Percentiles rank a stretch among this genome's conserved stretches.
phyloP scores from a whole-genome alignment of 202 grass and related monocot species.

The Musa balbisiana region DNA sequence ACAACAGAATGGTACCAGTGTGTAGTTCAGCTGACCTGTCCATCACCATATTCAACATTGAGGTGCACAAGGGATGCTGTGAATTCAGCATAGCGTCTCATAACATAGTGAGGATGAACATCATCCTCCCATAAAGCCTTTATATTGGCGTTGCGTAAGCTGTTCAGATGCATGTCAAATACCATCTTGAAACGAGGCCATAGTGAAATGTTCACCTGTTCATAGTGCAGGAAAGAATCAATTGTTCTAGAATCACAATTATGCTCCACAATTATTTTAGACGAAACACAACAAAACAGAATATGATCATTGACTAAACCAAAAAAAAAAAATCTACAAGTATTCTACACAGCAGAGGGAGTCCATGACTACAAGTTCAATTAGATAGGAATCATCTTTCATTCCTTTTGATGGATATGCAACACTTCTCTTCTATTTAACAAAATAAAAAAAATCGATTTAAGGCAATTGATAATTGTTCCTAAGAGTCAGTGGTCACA shows the following conservation, averaged over 20 bases:
- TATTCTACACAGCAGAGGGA: not conserved
- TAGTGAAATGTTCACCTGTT: constrained; percentile 83
- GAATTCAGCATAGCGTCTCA: constrained; percentile 91
- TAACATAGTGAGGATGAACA: constrained; percentile 94
- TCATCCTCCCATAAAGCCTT: constrained; percentile 93
- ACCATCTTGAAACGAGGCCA: constrained; percentile 99
- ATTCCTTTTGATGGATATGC: too few relatives aligned
- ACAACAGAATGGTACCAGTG: not conserved
- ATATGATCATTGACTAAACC: not conserved
- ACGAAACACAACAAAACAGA: not conserved
- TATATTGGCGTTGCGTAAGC: constrained; percentile 83
- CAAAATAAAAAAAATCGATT: too few relatives aligned
- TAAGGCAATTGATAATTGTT: too few relatives aligned
- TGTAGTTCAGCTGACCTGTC: constrained; percentile 59
- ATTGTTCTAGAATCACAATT: not conserved
- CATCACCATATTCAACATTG: constrained; percentile 93
- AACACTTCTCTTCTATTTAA: too few relatives aligned
- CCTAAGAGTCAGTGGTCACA: too few relatives aligned
- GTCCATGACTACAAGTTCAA: too few relatives aligned
- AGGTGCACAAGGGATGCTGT: constrained; percentile 89
- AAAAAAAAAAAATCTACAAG: not conserved
- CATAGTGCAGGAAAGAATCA: constrained; percentile 24
- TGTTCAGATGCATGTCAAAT: constrained; percentile 92
- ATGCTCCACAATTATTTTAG: not conserved
- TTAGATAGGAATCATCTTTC: too few relatives aligned